Base-by-base conservation (phyloP, 345 rosid species). In the Rhizophora apiculata region DNA sequence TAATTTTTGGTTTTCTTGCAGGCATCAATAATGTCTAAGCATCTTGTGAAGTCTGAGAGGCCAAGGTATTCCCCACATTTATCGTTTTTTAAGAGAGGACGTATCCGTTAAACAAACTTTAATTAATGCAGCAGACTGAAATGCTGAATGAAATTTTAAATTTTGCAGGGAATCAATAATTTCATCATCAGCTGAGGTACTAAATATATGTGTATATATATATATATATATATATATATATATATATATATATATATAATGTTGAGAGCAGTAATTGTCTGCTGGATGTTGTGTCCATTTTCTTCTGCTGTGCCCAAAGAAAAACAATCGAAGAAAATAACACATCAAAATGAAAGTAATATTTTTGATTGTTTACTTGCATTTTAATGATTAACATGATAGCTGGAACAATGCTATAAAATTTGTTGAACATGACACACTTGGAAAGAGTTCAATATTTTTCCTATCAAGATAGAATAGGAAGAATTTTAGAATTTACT, bases 11-110 rank as follows among this genome's bases (percentile, higher is more conserved):
- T 70, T 55, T 49, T 64, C 52, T 74, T 85, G 78, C 93, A 95
- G 99, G 96, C 91, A 75, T 92, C 93, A 30, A 86, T 92, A 72
- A 88, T 95, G 96, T 87, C 96, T 31, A 92, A 88, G 70, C 96
- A 87, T 86, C 92, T 89, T 72, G 82, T 92, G 0, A 88, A 90
- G 83, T 74, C 93, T 39, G 97, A 90, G 67, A 76, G 90, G 74
- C 88, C 87, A 75, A 87, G 97, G 97, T 91, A 84, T 64, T 57
- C 6, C 29, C 9, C 15, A 15, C 19, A 16, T 31, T 13, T n/a
- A 48, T 55, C 0, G 49, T 37, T 54, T 60, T 69, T 70, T 24
- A 66, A 60, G 6, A 24, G 15, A 70, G 32, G 51, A 51, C 15
- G 22, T 10, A 34, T 11, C 46, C 6, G 6, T 29, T 48, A 29